Conservation (phyloP, 148 eudicot species). For the Limonium bicolor region DNA sequence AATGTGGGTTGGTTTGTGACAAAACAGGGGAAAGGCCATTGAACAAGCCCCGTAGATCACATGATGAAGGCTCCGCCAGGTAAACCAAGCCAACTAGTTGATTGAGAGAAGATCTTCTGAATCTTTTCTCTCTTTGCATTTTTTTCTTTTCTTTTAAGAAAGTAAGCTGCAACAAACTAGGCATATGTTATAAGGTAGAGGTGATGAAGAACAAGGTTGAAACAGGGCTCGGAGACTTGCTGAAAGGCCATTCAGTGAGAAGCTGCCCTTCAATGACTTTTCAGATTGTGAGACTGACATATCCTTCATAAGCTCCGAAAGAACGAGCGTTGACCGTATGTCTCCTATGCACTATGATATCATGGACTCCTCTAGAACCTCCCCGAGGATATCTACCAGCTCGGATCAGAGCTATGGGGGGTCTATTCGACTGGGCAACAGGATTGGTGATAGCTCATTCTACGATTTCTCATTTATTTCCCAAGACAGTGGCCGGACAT, state of each 20-base stretch:
- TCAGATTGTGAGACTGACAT: constrained; percentile 54
- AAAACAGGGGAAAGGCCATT: constrained; percentile 28
- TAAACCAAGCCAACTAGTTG: too few species aligned
- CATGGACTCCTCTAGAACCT: constrained; percentile 27
- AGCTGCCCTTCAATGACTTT: constrained; percentile 26
- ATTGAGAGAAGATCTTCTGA: too few species aligned
- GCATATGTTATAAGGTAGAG: too few species aligned
- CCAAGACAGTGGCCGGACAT: constrained; percentile 35
- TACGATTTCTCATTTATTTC: constrained; percentile 42
- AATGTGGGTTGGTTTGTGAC: too few species aligned
- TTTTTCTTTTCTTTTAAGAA: too few species aligned
- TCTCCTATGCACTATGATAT: constrained; percentile 33
- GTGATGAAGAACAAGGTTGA: too few species aligned
- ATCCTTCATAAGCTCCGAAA: constrained; percentile 65
- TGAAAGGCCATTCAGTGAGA: constrained; percentile 14
- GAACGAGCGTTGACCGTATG: constrained; percentile 46
- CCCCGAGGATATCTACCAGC: constrained; percentile 35
- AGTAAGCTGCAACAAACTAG: too few species aligned
- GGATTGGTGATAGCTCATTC: constrained; percentile 22
- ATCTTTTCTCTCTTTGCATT: too few species aligned
- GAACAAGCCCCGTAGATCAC: constrained; percentile 3
- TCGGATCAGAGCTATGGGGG: constrained; percentile 43
- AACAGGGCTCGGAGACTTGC: constrained; percentile 29
- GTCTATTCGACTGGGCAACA: constrained; percentile 27
- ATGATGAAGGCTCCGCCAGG: too few species aligned